Evolutionary conservation across 1,284 basidiomycete genomes (phyloP).

Genomic region (Xanthoconium separans): DNA sequence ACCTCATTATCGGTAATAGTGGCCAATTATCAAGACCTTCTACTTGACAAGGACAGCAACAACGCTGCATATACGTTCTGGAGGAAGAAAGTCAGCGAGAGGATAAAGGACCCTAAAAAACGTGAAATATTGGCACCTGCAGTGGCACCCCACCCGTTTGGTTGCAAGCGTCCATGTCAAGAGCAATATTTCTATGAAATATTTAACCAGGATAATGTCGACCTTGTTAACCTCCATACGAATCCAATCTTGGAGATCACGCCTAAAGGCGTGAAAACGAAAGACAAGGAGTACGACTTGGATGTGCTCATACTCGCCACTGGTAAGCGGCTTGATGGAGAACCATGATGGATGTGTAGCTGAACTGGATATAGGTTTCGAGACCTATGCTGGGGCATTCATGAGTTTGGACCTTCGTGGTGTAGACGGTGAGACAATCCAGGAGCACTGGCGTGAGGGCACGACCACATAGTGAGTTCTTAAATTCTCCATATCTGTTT

Average conservation of each 20-base stretch:
- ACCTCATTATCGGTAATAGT: background rate
- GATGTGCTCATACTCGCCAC: slow-evolving; percentile 16
- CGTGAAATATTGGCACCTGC: slow-evolving; percentile 13
- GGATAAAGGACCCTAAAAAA: slow-evolving; percentile 17
- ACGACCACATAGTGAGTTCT: slow-evolving; percentile 19
- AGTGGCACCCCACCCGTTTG: slow-evolving; percentile 18
- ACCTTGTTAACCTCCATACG: slow-evolving; percentile 11
- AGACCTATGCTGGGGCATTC: slow-evolving; percentile 7
- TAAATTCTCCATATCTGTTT: too few relatives aligned
- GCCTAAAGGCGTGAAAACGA: slow-evolving; percentile 3
- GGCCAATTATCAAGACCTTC: slow-evolving; percentile 16
- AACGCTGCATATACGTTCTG: slow-evolving; percentile 14
- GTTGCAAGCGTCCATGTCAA: slow-evolving; percentile 11
- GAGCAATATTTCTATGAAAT: slow-evolving; percentile 18
- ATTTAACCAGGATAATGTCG: slow-evolving; percentile 19
- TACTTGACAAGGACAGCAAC: background rate
- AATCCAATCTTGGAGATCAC: slow-evolving; percentile 12
- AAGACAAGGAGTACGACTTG: slow-evolving; percentile 6
- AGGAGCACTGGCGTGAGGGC: slow-evolving; percentile 19
- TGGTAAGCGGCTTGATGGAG: background rate
- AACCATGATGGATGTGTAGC: background rate
- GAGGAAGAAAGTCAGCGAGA: slow-evolving; percentile 12
- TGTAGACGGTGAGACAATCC: slow-evolving; percentile 14
- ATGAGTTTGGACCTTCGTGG: slow-evolving; percentile 13
- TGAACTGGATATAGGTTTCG: slow-evolving; percentile 9